Evolutionary conservation across 805 yeast species (phyloP).

Genomic region (Vanderwaltozyma tropicalis): DNA sequence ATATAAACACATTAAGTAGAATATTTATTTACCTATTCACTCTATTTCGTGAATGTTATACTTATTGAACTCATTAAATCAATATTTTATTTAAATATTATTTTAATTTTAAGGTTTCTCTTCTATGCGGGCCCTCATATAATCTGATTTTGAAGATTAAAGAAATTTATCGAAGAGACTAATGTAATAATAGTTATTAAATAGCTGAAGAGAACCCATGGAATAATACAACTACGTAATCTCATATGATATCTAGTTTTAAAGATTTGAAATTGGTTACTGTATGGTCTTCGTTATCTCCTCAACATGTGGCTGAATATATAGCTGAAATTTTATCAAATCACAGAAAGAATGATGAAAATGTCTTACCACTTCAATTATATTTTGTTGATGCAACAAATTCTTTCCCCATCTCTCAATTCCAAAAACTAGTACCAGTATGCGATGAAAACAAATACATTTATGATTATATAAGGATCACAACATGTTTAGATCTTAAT

Average conservation of each 20-base stretch:
- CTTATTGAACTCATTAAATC: too few relatives aligned
- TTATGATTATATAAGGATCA: slow-evolving; percentile 22
- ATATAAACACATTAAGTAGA: background rate
- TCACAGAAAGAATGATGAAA: background rate
- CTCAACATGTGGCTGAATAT: slow-evolving; percentile 4
- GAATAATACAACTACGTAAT: too few relatives aligned
- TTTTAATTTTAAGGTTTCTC: too few relatives aligned
- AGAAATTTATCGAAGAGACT: too few relatives aligned
- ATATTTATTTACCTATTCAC: background rate
- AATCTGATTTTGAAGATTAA: too few relatives aligned
- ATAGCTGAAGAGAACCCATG: too few relatives aligned
- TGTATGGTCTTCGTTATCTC: slow-evolving; percentile 10
- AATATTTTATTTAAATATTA: too few relatives aligned
- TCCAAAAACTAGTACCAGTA: slow-evolving; percentile 13
- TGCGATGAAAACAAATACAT: slow-evolving; percentile 7
- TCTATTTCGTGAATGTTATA: too few relatives aligned
- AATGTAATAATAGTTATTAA: too few relatives aligned
- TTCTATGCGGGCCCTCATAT: too few relatives aligned
- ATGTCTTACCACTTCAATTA: slow-evolving; percentile 6
- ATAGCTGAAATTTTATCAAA: slow-evolving; percentile 4
- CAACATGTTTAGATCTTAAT: slow-evolving; percentile 19
- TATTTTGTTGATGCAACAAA: slow-evolving; percentile 25
- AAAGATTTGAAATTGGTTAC: slow-evolving; percentile 7
- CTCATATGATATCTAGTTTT: slow-evolving; percentile 1
- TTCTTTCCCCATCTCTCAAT: slow-evolving; percentile 22